phyloP scores from a whole-genome alignment of 805 yeast genomes.

The Pichia kluyveri region DNA sequence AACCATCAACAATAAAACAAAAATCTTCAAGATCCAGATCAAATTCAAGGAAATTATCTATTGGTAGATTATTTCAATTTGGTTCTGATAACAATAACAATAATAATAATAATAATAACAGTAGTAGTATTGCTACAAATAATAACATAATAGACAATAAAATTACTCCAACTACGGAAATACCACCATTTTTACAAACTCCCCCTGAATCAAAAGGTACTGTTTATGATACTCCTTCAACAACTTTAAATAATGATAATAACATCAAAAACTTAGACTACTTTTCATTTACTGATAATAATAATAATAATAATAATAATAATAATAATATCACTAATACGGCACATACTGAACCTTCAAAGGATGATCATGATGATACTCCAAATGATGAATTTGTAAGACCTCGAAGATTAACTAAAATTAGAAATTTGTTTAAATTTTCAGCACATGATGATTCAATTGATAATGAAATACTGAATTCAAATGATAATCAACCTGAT shows the following conservation, averaged over 20 bases:
- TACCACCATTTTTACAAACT: constrained; percentile 13
- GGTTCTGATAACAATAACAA: constrained; percentile 18
- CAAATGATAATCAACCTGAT: not conserved
- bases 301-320: not conserved
- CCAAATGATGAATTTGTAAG: constrained; percentile 3
- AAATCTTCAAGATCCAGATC: constrained; percentile 30
- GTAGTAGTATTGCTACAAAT: constrained; percentile 6
- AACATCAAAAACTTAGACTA: not conserved
- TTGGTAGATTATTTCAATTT: constrained; percentile 32
- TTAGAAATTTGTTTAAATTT: constrained; percentile 23
- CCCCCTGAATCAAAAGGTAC: constrained; percentile 14
- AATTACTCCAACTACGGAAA: constrained; percentile 11
- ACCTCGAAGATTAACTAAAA: constrained; percentile 19
- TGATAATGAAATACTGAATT: not conserved
- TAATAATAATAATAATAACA: constrained; percentile 6
- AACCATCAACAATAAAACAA: constrained; percentile 10
- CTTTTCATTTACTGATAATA: not conserved
- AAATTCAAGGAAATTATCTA: constrained; percentile 27
- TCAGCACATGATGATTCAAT: constrained; percentile 8
- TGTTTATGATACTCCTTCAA: not conserved
- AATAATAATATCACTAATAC: not conserved
- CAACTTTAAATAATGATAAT: not conserved
- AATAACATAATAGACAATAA: not conserved
- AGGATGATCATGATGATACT: not conserved
- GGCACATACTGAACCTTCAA: not conserved